phyloP scores from a whole-genome alignment of 768 basidiomycete genomes.

The Postia placenta region DNA sequence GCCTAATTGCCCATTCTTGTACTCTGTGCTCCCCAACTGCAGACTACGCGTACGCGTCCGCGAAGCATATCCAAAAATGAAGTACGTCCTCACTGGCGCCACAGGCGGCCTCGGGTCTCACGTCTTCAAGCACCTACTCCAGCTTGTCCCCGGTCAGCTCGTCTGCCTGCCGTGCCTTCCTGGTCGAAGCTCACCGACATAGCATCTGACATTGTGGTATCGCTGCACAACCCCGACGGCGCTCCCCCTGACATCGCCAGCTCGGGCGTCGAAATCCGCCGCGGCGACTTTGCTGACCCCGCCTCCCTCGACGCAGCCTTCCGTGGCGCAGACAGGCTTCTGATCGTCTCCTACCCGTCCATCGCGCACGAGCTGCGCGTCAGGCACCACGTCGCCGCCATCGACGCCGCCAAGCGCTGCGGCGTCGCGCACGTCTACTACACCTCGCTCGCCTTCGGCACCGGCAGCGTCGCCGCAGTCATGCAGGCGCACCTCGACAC shows the following conservation, averaged over 20 bases:
- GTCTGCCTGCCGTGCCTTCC: slow-evolving; percentile 2
- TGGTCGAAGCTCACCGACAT: neutral
- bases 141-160: slow-evolving; percentile 20
- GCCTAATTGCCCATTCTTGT: no score
- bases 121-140: slow-evolving; percentile 26
- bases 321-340: slow-evolving; percentile 26
- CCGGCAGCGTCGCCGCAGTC: slow-evolving; percentile 23
- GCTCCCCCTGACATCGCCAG: slow-evolving; percentile 13
- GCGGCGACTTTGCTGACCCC: slow-evolving; percentile 26
- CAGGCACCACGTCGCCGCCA: slow-evolving; percentile 25
- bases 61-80: no score
- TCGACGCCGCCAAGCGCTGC: slow-evolving; percentile 28
- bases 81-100: slow-evolving; percentile 30
- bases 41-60: no score
- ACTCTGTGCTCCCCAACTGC: no score
- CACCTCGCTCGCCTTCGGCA: slow-evolving; percentile 28
- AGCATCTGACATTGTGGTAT: slow-evolving; percentile 25
- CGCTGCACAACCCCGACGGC: slow-evolving; percentile 27
- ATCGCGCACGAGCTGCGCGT: slow-evolving; percentile 26
- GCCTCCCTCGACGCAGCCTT: slow-evolving; percentile 27
- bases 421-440: slow-evolving; percentile 30
- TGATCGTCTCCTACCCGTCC: slow-evolving; percentile 29
- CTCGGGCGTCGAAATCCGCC: slow-evolving; percentile 23
- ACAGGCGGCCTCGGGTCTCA: slow-evolving; percentile 31
- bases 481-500: slow-evolving; percentile 29